Conservation (phyloP, 441 rosid genomes). For the Sinapis alba region DNA sequence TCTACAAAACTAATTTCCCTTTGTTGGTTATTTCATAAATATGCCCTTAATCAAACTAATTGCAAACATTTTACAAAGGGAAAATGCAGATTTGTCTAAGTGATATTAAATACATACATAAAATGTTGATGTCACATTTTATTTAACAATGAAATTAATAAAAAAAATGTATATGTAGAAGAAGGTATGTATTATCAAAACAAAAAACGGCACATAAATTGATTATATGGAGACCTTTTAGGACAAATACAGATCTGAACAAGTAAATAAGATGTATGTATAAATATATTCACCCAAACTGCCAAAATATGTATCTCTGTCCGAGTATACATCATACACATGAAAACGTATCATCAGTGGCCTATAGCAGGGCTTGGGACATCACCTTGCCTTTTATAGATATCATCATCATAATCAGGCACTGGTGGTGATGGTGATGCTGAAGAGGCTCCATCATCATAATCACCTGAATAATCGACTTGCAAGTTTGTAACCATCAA, state of each 20-base stretch:
- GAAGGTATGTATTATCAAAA: constrained; percentile 6
- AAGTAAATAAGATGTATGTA: constrained; percentile 18
- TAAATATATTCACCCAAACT: neutral
- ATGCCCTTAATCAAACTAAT: too few relatives aligned
- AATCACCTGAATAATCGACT: constrained; percentile 32
- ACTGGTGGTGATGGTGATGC: constrained; percentile 38
- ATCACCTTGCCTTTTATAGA: constrained; percentile 56
- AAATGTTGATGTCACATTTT: neutral
- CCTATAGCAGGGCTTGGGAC: constrained; percentile 57
- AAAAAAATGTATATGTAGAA: neutral
- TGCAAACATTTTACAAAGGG: neutral
- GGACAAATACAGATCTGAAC: constrained; percentile 24
- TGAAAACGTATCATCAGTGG: constrained; percentile 40
- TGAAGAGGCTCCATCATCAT: constrained; percentile 23
- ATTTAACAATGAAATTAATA: neutral
- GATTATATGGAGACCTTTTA: constrained; percentile 3
- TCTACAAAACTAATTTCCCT: too few relatives aligned
- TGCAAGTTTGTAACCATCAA: constrained; percentile 32
- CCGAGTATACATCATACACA: neutral
- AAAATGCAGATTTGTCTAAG: neutral
- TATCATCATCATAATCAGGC: constrained; percentile 41
- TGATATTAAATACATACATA: neutral
- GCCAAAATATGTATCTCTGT: neutral
- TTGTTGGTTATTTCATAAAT: too few relatives aligned
- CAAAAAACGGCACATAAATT: neutral